Evolutionary conservation across 1,284 basidiomycete genomes (phyloP).

Genomic region (Cryptococcus floricola): DNA sequence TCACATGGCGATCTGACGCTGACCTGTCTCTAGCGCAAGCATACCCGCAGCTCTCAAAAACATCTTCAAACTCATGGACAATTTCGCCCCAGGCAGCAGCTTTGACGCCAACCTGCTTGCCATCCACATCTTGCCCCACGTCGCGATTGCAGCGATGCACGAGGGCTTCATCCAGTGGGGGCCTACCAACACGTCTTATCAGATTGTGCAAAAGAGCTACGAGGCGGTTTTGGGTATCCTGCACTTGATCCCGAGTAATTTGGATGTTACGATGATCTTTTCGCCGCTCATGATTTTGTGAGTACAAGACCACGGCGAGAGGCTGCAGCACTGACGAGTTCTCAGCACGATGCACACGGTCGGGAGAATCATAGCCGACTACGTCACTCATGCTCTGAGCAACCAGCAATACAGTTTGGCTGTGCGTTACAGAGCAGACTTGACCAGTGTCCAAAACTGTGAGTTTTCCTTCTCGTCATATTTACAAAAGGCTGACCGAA

Average conservation of each 20-base stretch:
- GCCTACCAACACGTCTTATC: slow-evolving; percentile 12
- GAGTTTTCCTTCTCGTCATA: not conserved
- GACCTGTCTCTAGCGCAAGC: slow-evolving; percentile 9
- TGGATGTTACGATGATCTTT: slow-evolving; percentile 34
- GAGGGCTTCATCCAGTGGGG: slow-evolving; percentile 38
- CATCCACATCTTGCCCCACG: slow-evolving; percentile 38
- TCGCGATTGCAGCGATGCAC: slow-evolving; percentile 29
- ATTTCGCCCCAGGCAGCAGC: slow-evolving; percentile 1
- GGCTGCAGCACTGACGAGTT: slow-evolving; percentile 1
- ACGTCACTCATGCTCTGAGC: slow-evolving; percentile 22
- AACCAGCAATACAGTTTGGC: slow-evolving; percentile 22
- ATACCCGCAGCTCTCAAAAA: slow-evolving; percentile 29
- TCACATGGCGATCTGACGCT: not conserved
- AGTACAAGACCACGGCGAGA: slow-evolving; percentile 5
- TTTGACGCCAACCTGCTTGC: slow-evolving; percentile 35
- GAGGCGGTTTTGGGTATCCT: slow-evolving; percentile 33
- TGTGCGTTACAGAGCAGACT: slow-evolving; percentile 30
- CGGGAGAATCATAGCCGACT: slow-evolving; percentile 32
- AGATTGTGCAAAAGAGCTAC: slow-evolving; percentile 24
- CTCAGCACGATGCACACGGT: slow-evolving; percentile 30
- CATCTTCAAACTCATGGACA: slow-evolving; percentile 26
- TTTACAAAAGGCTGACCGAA: not conserved
- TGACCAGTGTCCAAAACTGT: slow-evolving; percentile 23
- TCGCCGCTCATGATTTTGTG: slow-evolving; percentile 35
- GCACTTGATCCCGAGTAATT: slow-evolving; percentile 40